A percentile compares a stretch with the other conserved stretches of the same genome.
Conservation (phyloP, 805 yeast genomes). For the Metschnikowia santaceciliae region DNA sequence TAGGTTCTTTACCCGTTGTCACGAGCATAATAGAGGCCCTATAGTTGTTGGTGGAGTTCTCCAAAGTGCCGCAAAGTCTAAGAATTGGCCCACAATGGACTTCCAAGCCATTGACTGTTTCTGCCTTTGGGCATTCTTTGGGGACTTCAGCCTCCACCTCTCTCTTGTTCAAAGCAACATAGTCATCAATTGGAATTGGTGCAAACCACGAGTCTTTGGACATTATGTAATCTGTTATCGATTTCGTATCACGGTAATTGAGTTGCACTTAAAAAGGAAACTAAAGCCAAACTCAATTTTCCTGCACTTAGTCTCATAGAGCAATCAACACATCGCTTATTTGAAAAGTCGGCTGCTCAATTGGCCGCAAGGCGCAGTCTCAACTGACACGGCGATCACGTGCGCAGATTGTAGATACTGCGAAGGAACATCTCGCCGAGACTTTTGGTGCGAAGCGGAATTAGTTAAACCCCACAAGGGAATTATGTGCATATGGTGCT, state of each 20-base stretch:
- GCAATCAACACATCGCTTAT: not conserved
- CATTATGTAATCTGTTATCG: slow-evolving; percentile 3
- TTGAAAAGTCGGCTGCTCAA: not conserved
- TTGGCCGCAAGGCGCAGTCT: slow-evolving; percentile 1
- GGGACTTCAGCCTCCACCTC: slow-evolving; percentile 23
- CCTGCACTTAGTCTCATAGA: not conserved
- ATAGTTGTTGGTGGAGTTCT: slow-evolving; percentile 47
- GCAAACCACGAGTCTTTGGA: slow-evolving; percentile 17
- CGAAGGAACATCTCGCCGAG: not conserved
- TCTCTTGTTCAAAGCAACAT: slow-evolving; percentile 24
- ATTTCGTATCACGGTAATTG: not conserved
- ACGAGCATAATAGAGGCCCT: slow-evolving; percentile 70
- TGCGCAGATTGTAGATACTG: not conserved
- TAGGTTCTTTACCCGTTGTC: slow-evolving; percentile 40
- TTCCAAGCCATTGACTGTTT: slow-evolving; percentile 32
- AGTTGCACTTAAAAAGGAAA: not conserved
- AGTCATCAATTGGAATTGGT: slow-evolving; percentile 29
- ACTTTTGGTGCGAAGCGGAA: not conserved
- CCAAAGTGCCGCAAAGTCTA: slow-evolving; percentile 61
- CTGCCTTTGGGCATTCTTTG: slow-evolving; percentile 25
- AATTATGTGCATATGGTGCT: not conserved
- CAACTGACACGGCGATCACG: not conserved
- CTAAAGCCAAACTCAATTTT: not conserved
- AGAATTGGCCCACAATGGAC: slow-evolving; percentile 76
- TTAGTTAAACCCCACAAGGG: not conserved